Evolutionary conservation across 441 rosid species (phyloP).

Genomic region (Brassica balearica): DNA sequence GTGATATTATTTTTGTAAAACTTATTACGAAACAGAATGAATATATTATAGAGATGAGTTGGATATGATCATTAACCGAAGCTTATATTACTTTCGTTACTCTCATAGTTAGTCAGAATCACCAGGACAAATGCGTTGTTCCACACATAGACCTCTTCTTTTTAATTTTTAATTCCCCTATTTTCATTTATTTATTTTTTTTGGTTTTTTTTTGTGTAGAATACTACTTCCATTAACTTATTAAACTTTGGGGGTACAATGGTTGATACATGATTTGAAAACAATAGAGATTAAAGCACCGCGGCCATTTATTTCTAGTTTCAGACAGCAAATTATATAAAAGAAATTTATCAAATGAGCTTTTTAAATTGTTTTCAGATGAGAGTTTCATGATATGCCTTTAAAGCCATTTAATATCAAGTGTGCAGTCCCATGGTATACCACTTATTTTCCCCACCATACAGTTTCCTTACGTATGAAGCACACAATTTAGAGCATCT

Average conservation of each 20-base stretch:
- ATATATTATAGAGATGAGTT: too few relatives aligned
- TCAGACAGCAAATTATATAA: not conserved
- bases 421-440: constrained; percentile 4
- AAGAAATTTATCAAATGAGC: not conserved
- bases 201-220: too few relatives aligned
- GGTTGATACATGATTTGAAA: not conserved
- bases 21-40: too few relatives aligned
- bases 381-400: not conserved
- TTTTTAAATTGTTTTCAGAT: not conserved
- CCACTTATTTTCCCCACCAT: constrained; percentile 26
- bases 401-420: constrained; percentile 24
- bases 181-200: not conserved
- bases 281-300: not conserved
- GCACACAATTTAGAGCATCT: not conserved
- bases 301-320: not conserved
- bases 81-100: constrained; percentile 10
- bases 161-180: not conserved
- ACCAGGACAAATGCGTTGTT: constrained; percentile 27
- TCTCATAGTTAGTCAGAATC: constrained; percentile 5
- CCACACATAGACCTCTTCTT: not conserved
- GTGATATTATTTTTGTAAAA: too few relatives aligned
- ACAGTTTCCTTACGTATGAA: not conserved
- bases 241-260: too few relatives aligned
- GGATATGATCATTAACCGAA: not conserved
- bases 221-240: too few relatives aligned